Percentiles rank a stretch among this genome's conserved stretches.
Conservation (phyloP, 1,284 basidiomycete genomes). For the Leccinum variabile region DNA sequence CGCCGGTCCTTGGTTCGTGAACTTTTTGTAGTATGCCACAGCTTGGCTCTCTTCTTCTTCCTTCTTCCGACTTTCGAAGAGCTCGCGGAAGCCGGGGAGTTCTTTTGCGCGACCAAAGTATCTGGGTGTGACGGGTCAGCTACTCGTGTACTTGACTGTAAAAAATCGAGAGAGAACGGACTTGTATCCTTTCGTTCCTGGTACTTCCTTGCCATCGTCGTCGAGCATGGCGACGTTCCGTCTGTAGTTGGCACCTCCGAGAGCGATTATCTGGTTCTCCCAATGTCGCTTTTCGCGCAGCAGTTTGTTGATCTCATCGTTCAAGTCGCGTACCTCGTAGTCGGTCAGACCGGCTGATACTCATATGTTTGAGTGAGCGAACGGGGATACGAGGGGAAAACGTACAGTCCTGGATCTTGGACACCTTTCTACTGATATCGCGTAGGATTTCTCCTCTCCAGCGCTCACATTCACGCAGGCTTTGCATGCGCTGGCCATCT, state of each 20-base stretch:
- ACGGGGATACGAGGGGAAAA: conserved; percentile 12
- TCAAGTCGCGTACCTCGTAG: conserved; percentile 87
- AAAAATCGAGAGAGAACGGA: conserved; percentile 40
- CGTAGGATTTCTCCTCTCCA: conserved; percentile 95
- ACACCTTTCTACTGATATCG: conserved; percentile 95
- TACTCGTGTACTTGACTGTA: background rate
- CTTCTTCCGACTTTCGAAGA: conserved; percentile 84
- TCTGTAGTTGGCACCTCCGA: conserved; percentile 96
- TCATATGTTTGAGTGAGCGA: background rate
- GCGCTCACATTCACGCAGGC: conserved; percentile 88
- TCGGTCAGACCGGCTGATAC: conserved; percentile 83
- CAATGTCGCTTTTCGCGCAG: conserved; percentile 95
- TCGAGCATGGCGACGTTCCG: conserved; percentile 89
- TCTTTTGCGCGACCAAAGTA: conserved; percentile 98
- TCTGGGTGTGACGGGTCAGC: conserved; percentile 41
- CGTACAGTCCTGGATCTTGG: conserved; percentile 95
- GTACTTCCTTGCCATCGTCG: conserved; percentile 93
- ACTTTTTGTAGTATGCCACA: conserved; percentile 82
- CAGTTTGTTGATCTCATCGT: conserved; percentile 97
- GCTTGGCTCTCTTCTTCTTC: conserved; percentile 84
- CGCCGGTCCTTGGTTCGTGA: conserved; percentile 81
- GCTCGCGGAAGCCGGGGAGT: conserved; percentile 91
- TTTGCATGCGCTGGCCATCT: conserved; percentile 92
- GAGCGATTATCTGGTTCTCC: conserved; percentile 94
- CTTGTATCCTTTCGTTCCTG: conserved; percentile 99